These are phyloP conservation scores for Plectosphaerella plurivora DNA, from an alignment of 2,329 filamentous ascomycete species.

Conservation along the genomic window DNA sequence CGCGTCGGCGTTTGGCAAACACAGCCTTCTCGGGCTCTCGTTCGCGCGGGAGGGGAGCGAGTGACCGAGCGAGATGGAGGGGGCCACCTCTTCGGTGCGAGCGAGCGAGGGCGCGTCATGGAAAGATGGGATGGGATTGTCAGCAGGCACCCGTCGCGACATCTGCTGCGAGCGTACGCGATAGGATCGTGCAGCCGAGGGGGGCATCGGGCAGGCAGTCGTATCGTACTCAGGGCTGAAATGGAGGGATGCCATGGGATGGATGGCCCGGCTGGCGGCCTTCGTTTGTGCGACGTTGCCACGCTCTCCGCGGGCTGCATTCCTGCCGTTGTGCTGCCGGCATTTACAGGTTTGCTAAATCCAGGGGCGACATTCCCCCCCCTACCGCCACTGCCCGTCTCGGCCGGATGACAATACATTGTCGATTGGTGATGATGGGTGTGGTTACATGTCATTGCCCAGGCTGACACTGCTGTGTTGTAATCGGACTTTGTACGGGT, in stretches of 20 bases:
- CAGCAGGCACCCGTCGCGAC: constrained; percentile 1
- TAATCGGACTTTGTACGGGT: too few species aligned
- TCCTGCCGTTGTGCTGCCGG: background rate
- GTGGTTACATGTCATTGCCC: too few species aligned
- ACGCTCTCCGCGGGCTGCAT: background rate
- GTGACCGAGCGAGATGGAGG: too few species aligned
- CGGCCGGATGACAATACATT: background rate
- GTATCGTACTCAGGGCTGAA: too few species aligned
- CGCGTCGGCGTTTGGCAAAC: background rate
- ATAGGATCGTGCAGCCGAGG: background rate
- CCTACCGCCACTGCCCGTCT: background rate
- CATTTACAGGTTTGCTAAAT: background rate
- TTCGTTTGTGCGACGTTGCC: background rate
- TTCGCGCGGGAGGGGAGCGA: too few species aligned
- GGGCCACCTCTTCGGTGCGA: background rate
- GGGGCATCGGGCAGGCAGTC: background rate
- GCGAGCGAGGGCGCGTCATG: background rate
- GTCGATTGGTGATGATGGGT: too few species aligned
- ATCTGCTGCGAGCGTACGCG: background rate
- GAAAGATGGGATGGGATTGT: background rate
- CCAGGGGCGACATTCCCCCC: too few species aligned
- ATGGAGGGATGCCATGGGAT: background rate
- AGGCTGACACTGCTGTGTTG: too few species aligned
- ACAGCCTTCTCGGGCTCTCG: too few species aligned
- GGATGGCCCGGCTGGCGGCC: background rate